phyloP scores from a whole-genome alignment of 106 monocot species.

The Dioscorea alata region DNA sequence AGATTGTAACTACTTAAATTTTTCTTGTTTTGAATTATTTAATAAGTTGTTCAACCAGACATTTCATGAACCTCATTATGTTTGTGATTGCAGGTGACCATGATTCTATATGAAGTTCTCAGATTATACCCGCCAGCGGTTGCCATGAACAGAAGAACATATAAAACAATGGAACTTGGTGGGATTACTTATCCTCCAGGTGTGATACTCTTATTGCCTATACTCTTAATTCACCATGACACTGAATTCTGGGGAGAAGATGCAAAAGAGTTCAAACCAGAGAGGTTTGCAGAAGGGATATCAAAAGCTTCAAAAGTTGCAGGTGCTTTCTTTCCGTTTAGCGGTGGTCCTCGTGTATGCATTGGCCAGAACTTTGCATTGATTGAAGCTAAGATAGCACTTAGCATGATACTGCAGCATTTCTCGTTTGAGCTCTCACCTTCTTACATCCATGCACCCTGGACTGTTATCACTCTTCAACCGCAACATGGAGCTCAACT shows the following conservation, averaged over 20 bases:
- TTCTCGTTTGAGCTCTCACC: constrained; percentile 55
- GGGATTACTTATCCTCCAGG: constrained; percentile 14
- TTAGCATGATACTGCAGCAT: neutral
- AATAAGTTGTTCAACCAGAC: neutral
- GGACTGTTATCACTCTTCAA: constrained; percentile 27
- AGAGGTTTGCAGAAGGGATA: constrained; percentile 26
- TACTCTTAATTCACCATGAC: constrained; percentile 21
- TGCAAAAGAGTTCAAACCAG: constrained; percentile 30
- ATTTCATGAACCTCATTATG: neutral
- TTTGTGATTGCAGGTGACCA: constrained; percentile 22
- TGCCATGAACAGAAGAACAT: constrained; percentile 1
- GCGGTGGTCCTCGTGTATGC: constrained; percentile 62
- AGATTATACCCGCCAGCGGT: constrained; percentile 42
- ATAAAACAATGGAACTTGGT: constrained; percentile 14
- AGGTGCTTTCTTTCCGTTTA: constrained; percentile 59
- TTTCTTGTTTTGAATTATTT: neutral
- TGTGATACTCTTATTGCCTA: constrained; percentile 3
- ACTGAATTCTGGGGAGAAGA: constrained; percentile 25
- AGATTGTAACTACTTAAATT: constrained; percentile 26
- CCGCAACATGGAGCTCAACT: too few relatives aligned
- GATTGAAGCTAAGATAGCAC: neutral
- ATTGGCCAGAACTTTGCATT: constrained; percentile 55
- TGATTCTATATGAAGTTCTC: constrained; percentile 53
- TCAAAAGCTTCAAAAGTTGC: constrained; percentile 16
- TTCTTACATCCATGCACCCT: constrained; percentile 46